Base-by-base conservation (phyloP, 2,329 filamentous ascomycete species). In the Sporothrix protearum region DNA sequence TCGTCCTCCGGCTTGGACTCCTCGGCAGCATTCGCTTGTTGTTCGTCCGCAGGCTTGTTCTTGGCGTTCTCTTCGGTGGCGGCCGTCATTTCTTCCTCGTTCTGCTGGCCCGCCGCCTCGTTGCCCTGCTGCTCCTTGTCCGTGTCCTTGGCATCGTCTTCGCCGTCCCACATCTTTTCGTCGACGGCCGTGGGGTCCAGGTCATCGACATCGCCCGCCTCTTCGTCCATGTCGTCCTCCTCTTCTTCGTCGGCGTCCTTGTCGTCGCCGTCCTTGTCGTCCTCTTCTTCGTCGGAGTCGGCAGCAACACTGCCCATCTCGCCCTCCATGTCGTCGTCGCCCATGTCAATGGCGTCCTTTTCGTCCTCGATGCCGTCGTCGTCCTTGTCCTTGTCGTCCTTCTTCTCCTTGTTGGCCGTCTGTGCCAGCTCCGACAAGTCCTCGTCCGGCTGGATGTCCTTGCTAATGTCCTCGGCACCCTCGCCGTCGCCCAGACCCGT, bases 131-230 rank as follows among this genome's bases (percentile, higher is more conserved):
- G 91, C 59, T 97, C 92, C 76, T 96, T 96, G 64, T 95, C 91
- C 1, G 92, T 89, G 64, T 94, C 89, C 59, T 94, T 87, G 67
- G 92, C 90, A 57, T 93, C 90, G 69, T 91, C 89, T 61, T 90
- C 89, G 51, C 94, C 94, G 80, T 99, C 94, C 96, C 96, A 99
- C 87, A 98, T 94, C 84, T 98, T 99, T 82, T 99, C 96, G 78
- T 99, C 96, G 0, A 98, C 92, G 25, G 95, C 92, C 19, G 89
- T 92, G 14, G 93, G 91, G 76, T 97, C 95, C 55, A 97, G 84
- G 77, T 97, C 93, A 81, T 97, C 93, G 12, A 98, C 94, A 77
- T 94, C 92, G 0, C 94, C 96, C 5, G 92, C 88, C 80, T 98
- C 93, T 76, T 97, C 94, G 75, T 97, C 94, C 78, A 96, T 90